Evolutionary conservation across 2,329 filamentous ascomycete genomes (phyloP), one percentile per base, ranked within the genome.

Genomic region (Xylariaceae sp.): DNA sequence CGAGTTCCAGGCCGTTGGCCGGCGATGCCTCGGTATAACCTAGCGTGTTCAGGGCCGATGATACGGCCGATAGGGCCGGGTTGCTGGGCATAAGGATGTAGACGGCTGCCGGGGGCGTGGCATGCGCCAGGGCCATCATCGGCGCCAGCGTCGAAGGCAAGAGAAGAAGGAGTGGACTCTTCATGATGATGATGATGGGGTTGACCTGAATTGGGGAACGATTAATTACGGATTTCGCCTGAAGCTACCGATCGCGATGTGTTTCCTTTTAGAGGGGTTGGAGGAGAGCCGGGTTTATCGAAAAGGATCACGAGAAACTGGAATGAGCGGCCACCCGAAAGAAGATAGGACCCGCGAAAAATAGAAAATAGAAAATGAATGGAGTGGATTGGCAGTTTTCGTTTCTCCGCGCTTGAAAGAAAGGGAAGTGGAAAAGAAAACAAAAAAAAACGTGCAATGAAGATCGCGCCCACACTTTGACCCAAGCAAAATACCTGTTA

Each of bases 71-170:
- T 4, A 64, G 56, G 3, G 67, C 67, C 11, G 60, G 58, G 18
- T 58, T 55, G 18, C 58, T 64, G 3, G 65, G 65, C 53, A 56
- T 63, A 51, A 69, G 63, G 50, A 69, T 60, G 58, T 67, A 70
- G 47, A 70, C 57, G 7, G 63, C 56, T 1, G 48, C n/a, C 7
- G 68, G 66, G 9, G 60, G 45, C 5, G 54, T 39, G 35, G 45
- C 54, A 15, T 42, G 48, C 7, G 57, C 57, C 9, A 62, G 45
- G 35, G 53, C 57, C 11, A 64, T 45, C 18, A 64, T 45, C 18
- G 58, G 51, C 39, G 63, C 64, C 51, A 66, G 51, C 44, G 64
- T 57, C 45, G 51, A 44, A 1, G 62, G 62, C 30, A 64, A 30
- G 13, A 55, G 51, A 44, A 56, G 49, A 55, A 56, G 49, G 6